These are phyloP conservation scores for Fraxinus xanthoxyloides DNA, from an alignment of 305 asterid genomes.

Conservation along the genomic window DNA sequence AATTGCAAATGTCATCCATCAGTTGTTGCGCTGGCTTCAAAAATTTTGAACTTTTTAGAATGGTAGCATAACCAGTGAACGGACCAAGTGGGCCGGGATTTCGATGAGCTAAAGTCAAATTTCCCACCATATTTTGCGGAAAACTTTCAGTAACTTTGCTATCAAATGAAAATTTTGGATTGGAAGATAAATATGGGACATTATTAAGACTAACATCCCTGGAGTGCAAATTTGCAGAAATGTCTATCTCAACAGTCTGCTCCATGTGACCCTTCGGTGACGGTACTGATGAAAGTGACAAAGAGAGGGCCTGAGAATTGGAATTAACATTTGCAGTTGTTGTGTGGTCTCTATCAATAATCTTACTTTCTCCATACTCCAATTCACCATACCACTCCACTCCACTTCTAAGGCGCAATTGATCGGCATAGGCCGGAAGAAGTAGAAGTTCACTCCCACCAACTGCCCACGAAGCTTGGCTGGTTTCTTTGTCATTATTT, in stretches of 20 bases:
- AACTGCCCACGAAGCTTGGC: conserved; percentile 28
- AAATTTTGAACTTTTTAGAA: conserved; percentile 57
- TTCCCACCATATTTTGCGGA: conserved; percentile 9
- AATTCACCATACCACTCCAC: conserved; percentile 27
- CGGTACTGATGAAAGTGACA: conserved; percentile 67
- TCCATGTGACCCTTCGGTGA: conserved; percentile 27
- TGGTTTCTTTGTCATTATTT: conserved; percentile 15
- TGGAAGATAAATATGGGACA: neutral
- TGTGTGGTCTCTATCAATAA: conserved; percentile 11
- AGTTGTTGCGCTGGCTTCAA: conserved; percentile 65
- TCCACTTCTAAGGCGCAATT: conserved; percentile 18
- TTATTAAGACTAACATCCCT: conserved; percentile 1
- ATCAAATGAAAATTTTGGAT: neutral
- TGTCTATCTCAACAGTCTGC: conserved; percentile 17
- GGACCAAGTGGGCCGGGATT: conserved; percentile 72
- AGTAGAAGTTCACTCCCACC: conserved; percentile 33
- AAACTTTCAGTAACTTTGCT: neutral
- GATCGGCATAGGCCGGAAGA: conserved; percentile 36
- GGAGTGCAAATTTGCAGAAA: neutral
- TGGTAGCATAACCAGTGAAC: conserved; percentile 69
- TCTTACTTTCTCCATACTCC: conserved; percentile 15
- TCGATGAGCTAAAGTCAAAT: conserved; percentile 33
- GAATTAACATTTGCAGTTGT: conserved; percentile 20
- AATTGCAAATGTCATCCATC: conserved; percentile 58
- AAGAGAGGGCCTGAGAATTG: conserved; percentile 48